A percentile compares a stretch with the other conserved stretches of the same genome.
Evolutionary conservation across 805 yeast genomes (phyloP).

Genomic region (Monosporozyma yasuniensis): DNA sequence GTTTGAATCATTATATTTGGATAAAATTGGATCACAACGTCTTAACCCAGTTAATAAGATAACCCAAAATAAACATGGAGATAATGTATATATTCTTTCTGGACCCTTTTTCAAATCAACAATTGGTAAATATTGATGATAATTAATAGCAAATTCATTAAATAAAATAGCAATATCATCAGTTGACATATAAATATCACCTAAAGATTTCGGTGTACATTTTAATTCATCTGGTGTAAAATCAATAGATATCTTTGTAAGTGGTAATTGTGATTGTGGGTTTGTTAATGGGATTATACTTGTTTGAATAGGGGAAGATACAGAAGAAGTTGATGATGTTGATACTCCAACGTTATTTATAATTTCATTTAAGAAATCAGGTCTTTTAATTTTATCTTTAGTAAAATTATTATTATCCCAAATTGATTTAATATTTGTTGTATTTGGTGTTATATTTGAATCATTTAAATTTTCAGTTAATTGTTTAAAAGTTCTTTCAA

Average conservation of each 20-base stretch:
- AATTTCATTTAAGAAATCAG: not conserved
- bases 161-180: slow-evolving; percentile 54
- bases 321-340: not conserved
- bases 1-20: not conserved
- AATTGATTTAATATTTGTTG: slow-evolving; percentile 16
- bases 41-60: slow-evolving; percentile 78
- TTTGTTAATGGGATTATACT: not conserved
- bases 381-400: slow-evolving; percentile 20
- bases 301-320: no score
- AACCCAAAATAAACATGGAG: slow-evolving; percentile 92
- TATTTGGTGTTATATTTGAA: slow-evolving; percentile 18
- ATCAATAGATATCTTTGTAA: no score
- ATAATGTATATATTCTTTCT: slow-evolving; percentile 63
- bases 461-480: slow-evolving; percentile 45
- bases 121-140: slow-evolving; percentile 81
- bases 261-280: no score
- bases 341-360: not conserved
- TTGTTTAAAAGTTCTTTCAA: slow-evolving; percentile 72
- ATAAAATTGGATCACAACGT: slow-evolving; percentile 27
- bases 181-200: slow-evolving; percentile 53
- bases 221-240: slow-evolving; percentile 32
- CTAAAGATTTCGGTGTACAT: slow-evolving; percentile 65
- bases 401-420: slow-evolving; percentile 26
- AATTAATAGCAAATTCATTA: slow-evolving; percentile 59
- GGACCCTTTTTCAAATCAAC: slow-evolving; percentile 79